These are phyloP conservation scores for Flueggea neowawraea DNA, from an alignment of 441 rosid species.

Conservation along the genomic window DNA sequence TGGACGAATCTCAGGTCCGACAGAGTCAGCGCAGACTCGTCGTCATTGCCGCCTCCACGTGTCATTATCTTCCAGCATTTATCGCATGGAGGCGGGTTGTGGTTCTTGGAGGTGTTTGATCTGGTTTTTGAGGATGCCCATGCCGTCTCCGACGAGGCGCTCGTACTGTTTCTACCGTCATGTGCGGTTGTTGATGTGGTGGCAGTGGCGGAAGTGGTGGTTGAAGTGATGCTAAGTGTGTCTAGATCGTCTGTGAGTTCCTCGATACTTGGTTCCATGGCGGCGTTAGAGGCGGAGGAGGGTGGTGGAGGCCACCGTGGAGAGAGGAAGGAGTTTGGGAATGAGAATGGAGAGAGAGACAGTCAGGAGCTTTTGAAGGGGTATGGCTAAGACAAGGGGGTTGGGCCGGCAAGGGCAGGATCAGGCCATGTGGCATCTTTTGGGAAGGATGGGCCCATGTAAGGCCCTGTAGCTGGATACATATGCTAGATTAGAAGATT, in stretches of 20 bases:
- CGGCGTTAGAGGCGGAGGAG: background rate
- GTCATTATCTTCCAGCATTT: constrained; percentile 34
- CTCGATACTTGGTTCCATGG: constrained; percentile 29
- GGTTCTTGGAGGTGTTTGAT: constrained; percentile 26
- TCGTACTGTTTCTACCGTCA: background rate
- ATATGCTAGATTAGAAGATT: too few relatives aligned
- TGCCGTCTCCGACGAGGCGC: background rate
- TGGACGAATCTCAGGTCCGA: constrained; percentile 39
- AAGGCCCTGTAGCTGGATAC: constrained; percentile 13
- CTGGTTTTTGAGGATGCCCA: constrained; percentile 14
- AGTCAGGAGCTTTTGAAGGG: constrained; percentile 17
- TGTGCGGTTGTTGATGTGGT: constrained; percentile 16
- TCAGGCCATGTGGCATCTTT: constrained; percentile 25
- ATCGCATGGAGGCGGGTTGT: constrained; percentile 26
- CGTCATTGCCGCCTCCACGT: constrained; percentile 11
- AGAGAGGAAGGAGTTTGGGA: background rate
- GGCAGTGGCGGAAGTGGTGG: constrained; percentile 13
- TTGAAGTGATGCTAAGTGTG: constrained; percentile 39
- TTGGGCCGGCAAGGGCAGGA: constrained; percentile 26
- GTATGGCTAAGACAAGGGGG: background rate
- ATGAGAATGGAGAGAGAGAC: constrained; percentile 4
- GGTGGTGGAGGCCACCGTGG: constrained; percentile 1
- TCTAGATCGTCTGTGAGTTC: constrained; percentile 40
- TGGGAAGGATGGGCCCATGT: constrained; percentile 9
- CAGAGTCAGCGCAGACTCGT: constrained; percentile 19